A percentile compares a stretch with the other conserved stretches of the same genome.
Evolutionary conservation across 768 basidiomycete species (phyloP).

Genomic region (Suillus variegatus): DNA sequence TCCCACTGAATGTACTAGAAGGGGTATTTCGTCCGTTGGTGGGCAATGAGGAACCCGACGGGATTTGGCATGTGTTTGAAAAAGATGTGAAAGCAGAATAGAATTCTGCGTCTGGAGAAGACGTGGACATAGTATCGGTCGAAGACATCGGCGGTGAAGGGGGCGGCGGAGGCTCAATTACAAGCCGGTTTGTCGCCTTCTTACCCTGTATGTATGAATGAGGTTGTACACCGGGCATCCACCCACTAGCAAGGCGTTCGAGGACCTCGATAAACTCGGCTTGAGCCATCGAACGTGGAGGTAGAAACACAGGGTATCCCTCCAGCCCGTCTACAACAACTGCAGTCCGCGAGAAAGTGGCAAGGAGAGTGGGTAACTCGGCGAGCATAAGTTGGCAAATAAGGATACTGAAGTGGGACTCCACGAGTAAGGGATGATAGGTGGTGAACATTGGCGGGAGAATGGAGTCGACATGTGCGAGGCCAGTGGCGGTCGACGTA

Average conservation of each 20-base stretch:
- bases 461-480: slow-evolving; percentile 38
- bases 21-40: slow-evolving; percentile 25
- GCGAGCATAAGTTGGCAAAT: slow-evolving; percentile 77
- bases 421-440: slow-evolving; percentile 88
- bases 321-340: slow-evolving; percentile 78
- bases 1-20: slow-evolving; percentile 17
- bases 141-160: slow-evolving; percentile 24
- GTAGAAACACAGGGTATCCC: slow-evolving; percentile 86
- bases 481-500: slow-evolving; percentile 29
- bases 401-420: slow-evolving; percentile 81
- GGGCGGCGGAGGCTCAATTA: slow-evolving; percentile 43
- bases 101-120: slow-evolving; percentile 26
- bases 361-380: slow-evolving; percentile 63
- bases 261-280: slow-evolving; percentile 87
- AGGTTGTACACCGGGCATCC: slow-evolving; percentile 65
- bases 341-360: slow-evolving; percentile 66
- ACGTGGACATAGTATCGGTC: slow-evolving; percentile 24
- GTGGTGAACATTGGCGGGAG: slow-evolving; percentile 74
- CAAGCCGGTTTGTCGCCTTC: slow-evolving; percentile 42
- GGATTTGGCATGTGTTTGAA: slow-evolving; percentile 19
- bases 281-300: slow-evolving; percentile 86
- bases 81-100: slow-evolving; percentile 22
- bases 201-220: slow-evolving; percentile 44
- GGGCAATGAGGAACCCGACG: slow-evolving; percentile 16
- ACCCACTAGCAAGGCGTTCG: slow-evolving; percentile 77